These are phyloP conservation scores for Strigomonas culicis DNA, from an alignment of 208 protist genomes.

Conservation along the genomic window DNA sequence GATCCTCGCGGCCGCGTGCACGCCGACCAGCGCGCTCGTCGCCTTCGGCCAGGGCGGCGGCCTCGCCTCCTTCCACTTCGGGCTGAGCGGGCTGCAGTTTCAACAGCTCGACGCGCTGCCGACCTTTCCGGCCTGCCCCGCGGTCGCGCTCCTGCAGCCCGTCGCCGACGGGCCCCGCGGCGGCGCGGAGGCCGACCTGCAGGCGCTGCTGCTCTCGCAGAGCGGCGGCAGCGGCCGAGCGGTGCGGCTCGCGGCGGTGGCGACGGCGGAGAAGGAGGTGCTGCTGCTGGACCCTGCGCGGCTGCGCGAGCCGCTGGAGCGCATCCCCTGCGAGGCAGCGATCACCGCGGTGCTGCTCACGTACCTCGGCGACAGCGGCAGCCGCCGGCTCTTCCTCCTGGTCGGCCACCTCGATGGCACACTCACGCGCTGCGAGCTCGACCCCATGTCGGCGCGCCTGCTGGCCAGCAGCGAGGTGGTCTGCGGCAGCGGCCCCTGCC, in stretches of 20 bases:
- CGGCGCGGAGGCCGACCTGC: constrained; percentile 23
- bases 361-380: constrained; percentile 33
- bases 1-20: constrained; percentile 64
- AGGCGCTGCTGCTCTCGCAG: constrained; percentile 21
- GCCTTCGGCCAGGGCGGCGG: constrained; percentile 64
- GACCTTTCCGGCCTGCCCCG: constrained; percentile 52
- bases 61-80: constrained; percentile 73
- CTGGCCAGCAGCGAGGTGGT: constrained; percentile 36
- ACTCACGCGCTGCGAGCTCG: constrained; percentile 64
- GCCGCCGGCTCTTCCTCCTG: constrained; percentile 54
- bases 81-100: constrained; percentile 46
- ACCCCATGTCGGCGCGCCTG: constrained; percentile 52
- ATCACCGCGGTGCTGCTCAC: constrained; percentile 80
- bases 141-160: constrained; percentile 55
- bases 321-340: constrained; percentile 31
- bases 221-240: constrained; percentile 9
- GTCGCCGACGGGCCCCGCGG: constrained; percentile 28
- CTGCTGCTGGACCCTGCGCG: constrained; percentile 57
- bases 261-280: constrained; percentile 59
- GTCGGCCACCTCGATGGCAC: constrained; percentile 70
- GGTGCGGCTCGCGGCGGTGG: constrained; percentile 56
- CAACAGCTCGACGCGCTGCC: constrained; percentile 56
- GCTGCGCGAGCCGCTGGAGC: constrained; percentile 67
- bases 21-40: constrained; percentile 42
- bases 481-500: constrained; percentile 57